Evolutionary conservation across 306 rosid species (phyloP).

Genomic region (Bauhinia variegata): DNA sequence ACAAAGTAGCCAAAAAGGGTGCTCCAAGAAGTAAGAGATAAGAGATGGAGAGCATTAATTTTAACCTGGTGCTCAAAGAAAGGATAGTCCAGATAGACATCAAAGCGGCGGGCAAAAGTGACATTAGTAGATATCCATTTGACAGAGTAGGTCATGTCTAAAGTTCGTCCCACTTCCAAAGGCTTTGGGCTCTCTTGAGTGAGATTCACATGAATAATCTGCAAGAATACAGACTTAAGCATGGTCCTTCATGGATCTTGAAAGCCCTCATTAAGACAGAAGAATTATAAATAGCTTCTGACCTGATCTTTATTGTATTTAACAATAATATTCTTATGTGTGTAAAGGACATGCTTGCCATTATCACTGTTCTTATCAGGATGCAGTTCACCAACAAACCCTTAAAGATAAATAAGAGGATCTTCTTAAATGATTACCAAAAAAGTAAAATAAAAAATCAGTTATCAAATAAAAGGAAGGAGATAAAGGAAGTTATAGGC

Average conservation of each 20-base stretch:
- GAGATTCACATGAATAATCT: slow-evolving; percentile 96
- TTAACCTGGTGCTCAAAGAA: slow-evolving; percentile 98
- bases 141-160: slow-evolving; percentile 89
- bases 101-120: slow-evolving; percentile 92
- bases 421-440: slow-evolving; percentile 25
- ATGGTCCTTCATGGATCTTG: slow-evolving; percentile 36
- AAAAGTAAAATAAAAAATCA: slow-evolving; percentile 28
- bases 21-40: not conserved
- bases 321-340: slow-evolving; percentile 75
- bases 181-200: slow-evolving; percentile 82
- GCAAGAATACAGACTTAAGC: slow-evolving; percentile 32
- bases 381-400: slow-evolving; percentile 88
- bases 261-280: slow-evolving; percentile 22
- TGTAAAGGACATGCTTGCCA: slow-evolving; percentile 83
- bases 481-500: slow-evolving; percentile 37
- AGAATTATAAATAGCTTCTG: slow-evolving; percentile 35
- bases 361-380: slow-evolving; percentile 79
- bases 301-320: slow-evolving; percentile 98
- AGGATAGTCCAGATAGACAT: slow-evolving; percentile 93
- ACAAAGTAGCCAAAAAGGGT: too few relatives aligned
- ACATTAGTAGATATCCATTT: slow-evolving; percentile 78
- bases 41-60: not conserved
- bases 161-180: slow-evolving; percentile 60
- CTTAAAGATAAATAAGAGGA: slow-evolving; percentile 48
- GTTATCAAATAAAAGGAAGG: slow-evolving; percentile 21